Conservation (phyloP, 805 yeast species). For the Saccharomycopsis oosterbeekiorum region DNA sequence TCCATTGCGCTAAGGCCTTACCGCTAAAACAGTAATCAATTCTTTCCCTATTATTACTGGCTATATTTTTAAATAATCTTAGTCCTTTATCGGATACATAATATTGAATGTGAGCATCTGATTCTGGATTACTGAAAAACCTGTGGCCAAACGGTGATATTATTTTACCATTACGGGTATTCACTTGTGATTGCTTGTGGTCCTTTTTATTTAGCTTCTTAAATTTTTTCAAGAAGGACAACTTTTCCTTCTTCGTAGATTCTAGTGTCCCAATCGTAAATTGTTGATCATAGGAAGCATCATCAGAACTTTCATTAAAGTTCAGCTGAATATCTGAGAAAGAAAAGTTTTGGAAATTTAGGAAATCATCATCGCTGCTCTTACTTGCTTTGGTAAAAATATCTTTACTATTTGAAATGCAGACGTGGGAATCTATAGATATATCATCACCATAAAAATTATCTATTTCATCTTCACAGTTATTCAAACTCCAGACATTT, state of each 20-base stretch:
- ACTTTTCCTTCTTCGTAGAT: neutral
- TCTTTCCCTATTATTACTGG: constrained; percentile 21
- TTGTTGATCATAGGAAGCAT: neutral
- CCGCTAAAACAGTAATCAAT: constrained; percentile 47
- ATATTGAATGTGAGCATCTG: constrained; percentile 73
- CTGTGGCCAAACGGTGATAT: constrained; percentile 65
- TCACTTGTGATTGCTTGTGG: neutral
- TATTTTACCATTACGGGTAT: neutral
- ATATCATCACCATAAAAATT: neutral
- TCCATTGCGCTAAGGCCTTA: constrained; percentile 75
- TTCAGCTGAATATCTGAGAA: constrained; percentile 17
- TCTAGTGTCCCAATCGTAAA: neutral
- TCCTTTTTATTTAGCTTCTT: neutral
- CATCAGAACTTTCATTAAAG: neutral
- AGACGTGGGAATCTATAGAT: neutral
- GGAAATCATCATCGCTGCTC: constrained; percentile 24
- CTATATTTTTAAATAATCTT: constrained; percentile 40
- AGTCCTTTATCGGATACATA: constrained; percentile 60
- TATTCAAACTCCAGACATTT: constrained; percentile 57
- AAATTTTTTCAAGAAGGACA: neutral
- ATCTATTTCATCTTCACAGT: constrained; percentile 37
- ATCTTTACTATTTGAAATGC: constrained; percentile 21
- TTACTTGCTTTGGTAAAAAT: constrained; percentile 13
- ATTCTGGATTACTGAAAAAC: constrained; percentile 81
- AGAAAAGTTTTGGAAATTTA: constrained; percentile 19